A percentile compares a stretch with the other conserved stretches of the same genome.
Evolutionary conservation across 1,284 basidiomycete species (phyloP).

Genomic region (Irpex sp.): DNA sequence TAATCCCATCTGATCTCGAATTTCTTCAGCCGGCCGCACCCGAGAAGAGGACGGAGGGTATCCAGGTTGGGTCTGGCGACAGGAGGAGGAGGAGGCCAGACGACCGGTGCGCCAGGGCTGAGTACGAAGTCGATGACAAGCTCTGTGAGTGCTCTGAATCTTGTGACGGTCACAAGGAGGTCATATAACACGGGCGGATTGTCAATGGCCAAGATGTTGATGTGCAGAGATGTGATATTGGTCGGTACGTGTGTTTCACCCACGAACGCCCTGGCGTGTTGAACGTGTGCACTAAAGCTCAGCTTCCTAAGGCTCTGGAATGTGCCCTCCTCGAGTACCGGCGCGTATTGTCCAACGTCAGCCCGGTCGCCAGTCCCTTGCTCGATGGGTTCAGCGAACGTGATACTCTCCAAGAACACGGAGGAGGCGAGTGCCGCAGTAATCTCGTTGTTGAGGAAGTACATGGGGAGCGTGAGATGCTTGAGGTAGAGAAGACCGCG

Average conservation of each 20-base stretch:
- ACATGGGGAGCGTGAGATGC: conserved; percentile 47
- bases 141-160: conserved; percentile 38
- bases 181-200: conserved; percentile 35
- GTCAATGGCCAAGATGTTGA: conserved; percentile 46
- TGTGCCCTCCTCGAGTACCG: conserved; percentile 38
- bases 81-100: conserved; percentile 17
- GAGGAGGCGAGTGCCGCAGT: conserved; percentile 42
- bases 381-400: conserved; percentile 40
- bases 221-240: conserved; percentile 44
- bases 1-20: conserved; percentile 56
- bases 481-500: conserved; percentile 39
- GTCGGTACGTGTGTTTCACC: conserved; percentile 16
- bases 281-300: conserved; percentile 41
- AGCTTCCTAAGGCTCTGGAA: conserved; percentile 53
- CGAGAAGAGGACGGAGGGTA: conserved; percentile 46
- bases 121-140: conserved; percentile 27
- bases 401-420: conserved; percentile 40
- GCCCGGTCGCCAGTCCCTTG: conserved; percentile 38
- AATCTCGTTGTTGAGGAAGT: conserved; percentile 42
- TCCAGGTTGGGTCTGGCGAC: conserved; percentile 38
- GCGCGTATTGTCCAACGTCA: conserved; percentile 42
- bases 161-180: conserved; percentile 39
- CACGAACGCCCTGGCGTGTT: conserved; percentile 24
- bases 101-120: conserved; percentile 18
- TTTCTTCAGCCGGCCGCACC: conserved; percentile 37